Evolutionary conservation across 2,329 filamentous ascomycete genomes (phyloP), one percentile per base, ranked within the genome.

Genomic region (Biscogniauxia sp.): DNA sequence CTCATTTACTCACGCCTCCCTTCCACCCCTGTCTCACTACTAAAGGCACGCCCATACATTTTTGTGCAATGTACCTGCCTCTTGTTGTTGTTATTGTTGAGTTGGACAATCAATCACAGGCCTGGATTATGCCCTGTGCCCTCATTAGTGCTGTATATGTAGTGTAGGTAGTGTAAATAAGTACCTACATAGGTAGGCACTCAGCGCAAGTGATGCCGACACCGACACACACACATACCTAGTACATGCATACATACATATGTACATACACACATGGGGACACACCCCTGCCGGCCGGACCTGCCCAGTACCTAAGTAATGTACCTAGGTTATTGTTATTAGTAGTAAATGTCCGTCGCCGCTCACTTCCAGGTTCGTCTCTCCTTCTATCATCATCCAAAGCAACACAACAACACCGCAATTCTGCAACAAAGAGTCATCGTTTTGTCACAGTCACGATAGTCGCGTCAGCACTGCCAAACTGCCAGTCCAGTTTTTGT

Each of bases 401-500:
- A 74, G 71, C 64, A 66, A 65, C 62, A 58, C 61, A 69, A 72
- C 63, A 68, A 58, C 72, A 72, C 73, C 61, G 74, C 72, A 74
- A 74, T 77, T 45, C 37, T 45, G 37, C 54, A 79, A 76, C 75
- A 77, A 83, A 71, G 82, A 83, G 79, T 83, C 74, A 76, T 78
- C 79, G 79, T 66, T 77, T 78, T 80, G 83, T 86, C 83, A 83
- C 84, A 83, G 84, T 82, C 79, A 77, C 75, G 82, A 82, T 81
- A 76, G 77, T 85, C 82, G 79, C 82, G 77, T 75, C 82, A 84
- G 82, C 80, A 74, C 72, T 77, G 78, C 78, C 77, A 75, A 72
- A 70, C 69, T 75, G 75, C 72, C 72, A 63, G 63, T 66, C 60
- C 56, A 57, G 64, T 68, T 71, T 73, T 75, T 76, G 71, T 66